Base-by-base conservation (phyloP, 176 grass and related monocot species). In the Coix lacrymajobi region DNA sequence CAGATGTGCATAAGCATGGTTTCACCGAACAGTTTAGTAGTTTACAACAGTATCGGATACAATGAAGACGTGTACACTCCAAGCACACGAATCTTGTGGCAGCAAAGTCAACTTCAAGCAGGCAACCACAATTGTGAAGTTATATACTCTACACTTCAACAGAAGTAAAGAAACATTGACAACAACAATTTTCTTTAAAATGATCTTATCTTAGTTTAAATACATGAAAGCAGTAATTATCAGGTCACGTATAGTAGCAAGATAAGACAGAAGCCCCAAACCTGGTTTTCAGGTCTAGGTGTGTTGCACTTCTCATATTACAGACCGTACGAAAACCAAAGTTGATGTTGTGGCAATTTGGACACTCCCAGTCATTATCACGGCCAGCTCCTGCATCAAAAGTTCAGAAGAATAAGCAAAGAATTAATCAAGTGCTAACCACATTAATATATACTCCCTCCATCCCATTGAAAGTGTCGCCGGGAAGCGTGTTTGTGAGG, bases 221-320 rank as follows among this genome's bases (percentile, higher is more conserved):
- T 30, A 73, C 7, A 60, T 62, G 17, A 79, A 39, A 51, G 16
- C 51, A 81, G 17, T 62, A 61, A 64, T 45, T 40, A 45, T 41
- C 49, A 43, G 28, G 38, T 30, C 11, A 15, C 14, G 68, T 61
- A 46, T 48, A 83, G 25, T 43, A 73, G n/a, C 33, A 54, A 26
- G 39, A 70, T 28, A 34, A 11, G 25, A 85, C 61, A 54, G 22
- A 71, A 71, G 11, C 51, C 11, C 28, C 84, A 45, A 77, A 97
- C 94, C 94, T 91, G 91, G 75, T 71, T 97, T 83, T 85, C 94
- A 80, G 94, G 94, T 68, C 89, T 92, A 79, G 94, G 89, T 51
- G 91, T 97, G 69, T 89, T 91, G 74, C 94, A 97, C 54, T 93
- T 73, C 94, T 91, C 94, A 97, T 97, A 79, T 97, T 97, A 83